Evolutionary conservation across 371 early-diverging fungal genomes (phyloP).

Genomic region (Capillidium heterosporum): DNA sequence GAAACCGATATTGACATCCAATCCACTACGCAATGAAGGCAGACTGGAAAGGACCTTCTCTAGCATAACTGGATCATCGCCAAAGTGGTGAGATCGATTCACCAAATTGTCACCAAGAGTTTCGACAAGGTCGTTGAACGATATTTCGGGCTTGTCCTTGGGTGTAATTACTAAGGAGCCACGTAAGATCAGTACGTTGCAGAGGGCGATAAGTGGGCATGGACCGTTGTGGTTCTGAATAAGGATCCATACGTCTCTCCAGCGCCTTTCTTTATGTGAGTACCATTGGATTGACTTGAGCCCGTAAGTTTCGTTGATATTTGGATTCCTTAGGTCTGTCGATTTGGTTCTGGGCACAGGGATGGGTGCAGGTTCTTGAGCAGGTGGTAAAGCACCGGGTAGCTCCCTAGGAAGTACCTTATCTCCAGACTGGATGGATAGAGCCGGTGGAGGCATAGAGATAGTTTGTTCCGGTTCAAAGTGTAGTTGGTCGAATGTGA

Average conservation of each 20-base stretch:
- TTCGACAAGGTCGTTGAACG: constrained; percentile 47
- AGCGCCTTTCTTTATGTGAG: background rate
- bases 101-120: constrained; percentile 55
- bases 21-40: constrained; percentile 26
- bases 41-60: constrained; percentile 21
- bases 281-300: constrained; percentile 3
- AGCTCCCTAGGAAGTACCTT: too few species aligned
- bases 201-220: constrained; percentile 73
- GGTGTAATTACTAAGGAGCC: constrained; percentile 43
- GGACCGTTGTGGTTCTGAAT: constrained; percentile 56
- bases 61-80: constrained; percentile 11
- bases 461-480: too few species aligned
- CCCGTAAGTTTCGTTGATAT: background rate
- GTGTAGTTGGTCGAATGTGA: too few species aligned
- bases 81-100: constrained; percentile 9
- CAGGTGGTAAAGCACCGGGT: too few species aligned
- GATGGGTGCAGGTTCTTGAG: too few species aligned
- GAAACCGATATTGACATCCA: constrained; percentile 77
- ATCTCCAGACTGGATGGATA: too few species aligned
- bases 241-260: constrained; percentile 1
- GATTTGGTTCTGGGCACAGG: too few species aligned
- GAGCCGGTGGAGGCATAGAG: too few species aligned
- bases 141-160: constrained; percentile 30
- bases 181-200: constrained; percentile 63
- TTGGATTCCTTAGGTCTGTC: background rate